Percentiles rank a stretch among this genome's conserved stretches.
phyloP scores from a whole-genome alignment of 768 basidiomycete genomes.

The Xerocomellus chrysenteron region DNA sequence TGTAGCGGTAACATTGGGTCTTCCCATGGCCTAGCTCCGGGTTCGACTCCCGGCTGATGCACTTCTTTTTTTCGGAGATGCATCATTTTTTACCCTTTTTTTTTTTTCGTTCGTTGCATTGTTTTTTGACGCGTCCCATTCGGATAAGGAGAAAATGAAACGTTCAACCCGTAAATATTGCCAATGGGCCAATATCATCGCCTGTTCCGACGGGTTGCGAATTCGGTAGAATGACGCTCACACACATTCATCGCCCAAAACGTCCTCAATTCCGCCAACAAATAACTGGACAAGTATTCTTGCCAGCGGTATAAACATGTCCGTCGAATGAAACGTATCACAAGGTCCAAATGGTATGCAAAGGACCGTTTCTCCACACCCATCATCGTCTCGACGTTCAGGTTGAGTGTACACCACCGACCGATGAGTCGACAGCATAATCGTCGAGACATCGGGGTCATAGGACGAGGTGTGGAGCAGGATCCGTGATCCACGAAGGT shows the following conservation, averaged over 20 bases:
- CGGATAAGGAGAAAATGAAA: no score
- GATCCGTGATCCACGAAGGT: conserved; percentile 2
- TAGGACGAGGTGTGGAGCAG: not conserved
- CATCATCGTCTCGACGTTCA: conserved; percentile 1
- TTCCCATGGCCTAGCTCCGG: conserved; percentile 72
- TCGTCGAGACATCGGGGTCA: not conserved
- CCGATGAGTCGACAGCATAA: not conserved
- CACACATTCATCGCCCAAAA: not conserved
- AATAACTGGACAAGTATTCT: not conserved
- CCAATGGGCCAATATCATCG: no score
- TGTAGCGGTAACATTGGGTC: conserved; percentile 88
- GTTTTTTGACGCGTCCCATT: no score
- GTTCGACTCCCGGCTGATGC: conserved; percentile 60
- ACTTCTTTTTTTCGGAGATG: conserved; percentile 8
- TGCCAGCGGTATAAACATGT: conserved; percentile 11
- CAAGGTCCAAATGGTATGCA: conserved; percentile 8
- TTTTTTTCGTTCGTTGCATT: no score
- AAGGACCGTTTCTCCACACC: conserved; percentile 1
- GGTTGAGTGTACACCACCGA: not conserved
- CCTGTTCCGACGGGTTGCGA: no score
- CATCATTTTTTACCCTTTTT: no score
- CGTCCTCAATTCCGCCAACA: not conserved
- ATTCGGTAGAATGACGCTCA: no score
- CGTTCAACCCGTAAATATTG: no score
- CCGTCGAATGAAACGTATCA: conserved; percentile 11